A percentile compares a stretch with the other conserved stretches of the same genome.
These are phyloP conservation scores for Lodderomyces pseudojiufengensis DNA, from an alignment of 1,139 yeast species.

Conservation along the genomic window DNA sequence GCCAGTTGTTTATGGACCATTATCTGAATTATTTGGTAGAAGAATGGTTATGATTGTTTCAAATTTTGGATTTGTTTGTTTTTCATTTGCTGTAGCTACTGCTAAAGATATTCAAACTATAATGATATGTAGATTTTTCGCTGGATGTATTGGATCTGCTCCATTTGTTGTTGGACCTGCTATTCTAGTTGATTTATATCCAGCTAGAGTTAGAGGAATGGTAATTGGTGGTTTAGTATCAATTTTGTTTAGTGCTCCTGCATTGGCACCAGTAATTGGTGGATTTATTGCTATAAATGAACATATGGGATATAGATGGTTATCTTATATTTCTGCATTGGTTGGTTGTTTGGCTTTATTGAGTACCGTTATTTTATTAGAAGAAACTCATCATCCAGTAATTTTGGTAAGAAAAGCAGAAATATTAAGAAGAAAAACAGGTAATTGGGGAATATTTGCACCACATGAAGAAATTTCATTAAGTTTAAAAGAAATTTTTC, in stretches of 20 bases:
- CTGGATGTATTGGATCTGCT: slow-evolving; percentile 41
- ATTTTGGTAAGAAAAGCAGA: slow-evolving; percentile 62
- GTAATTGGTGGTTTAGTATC: slow-evolving; percentile 46
- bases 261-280: slow-evolving; percentile 42
- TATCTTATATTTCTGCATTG: slow-evolving; percentile 51
- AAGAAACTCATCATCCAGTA: slow-evolving; percentile 50
- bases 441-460: slow-evolving; percentile 80
- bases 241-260: slow-evolving; percentile 33
- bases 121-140: slow-evolving; percentile 40
- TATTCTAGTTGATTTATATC: slow-evolving; percentile 41
- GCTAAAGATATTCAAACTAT: slow-evolving; percentile 37
- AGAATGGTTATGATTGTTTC: slow-evolving; percentile 28
- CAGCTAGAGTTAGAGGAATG: slow-evolving; percentile 35
- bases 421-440: slow-evolving; percentile 51
- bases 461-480: slow-evolving; percentile 73
- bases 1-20: slow-evolving; percentile 42
- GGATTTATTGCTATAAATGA: slow-evolving; percentile 33
- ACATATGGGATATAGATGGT: slow-evolving; percentile 55
- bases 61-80: slow-evolving; percentile 29
- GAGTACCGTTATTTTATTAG: slow-evolving; percentile 30
- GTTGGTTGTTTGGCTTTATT: slow-evolving; percentile 36
- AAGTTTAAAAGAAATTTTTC: slow-evolving; percentile 58
- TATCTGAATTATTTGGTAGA: slow-evolving; percentile 41
- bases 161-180: slow-evolving; percentile 44
- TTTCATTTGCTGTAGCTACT: slow-evolving; percentile 38